These are phyloP conservation scores for Penicillium olsonii DNA, from an alignment of 2,329 filamentous ascomycete species.

Conservation along the genomic window DNA sequence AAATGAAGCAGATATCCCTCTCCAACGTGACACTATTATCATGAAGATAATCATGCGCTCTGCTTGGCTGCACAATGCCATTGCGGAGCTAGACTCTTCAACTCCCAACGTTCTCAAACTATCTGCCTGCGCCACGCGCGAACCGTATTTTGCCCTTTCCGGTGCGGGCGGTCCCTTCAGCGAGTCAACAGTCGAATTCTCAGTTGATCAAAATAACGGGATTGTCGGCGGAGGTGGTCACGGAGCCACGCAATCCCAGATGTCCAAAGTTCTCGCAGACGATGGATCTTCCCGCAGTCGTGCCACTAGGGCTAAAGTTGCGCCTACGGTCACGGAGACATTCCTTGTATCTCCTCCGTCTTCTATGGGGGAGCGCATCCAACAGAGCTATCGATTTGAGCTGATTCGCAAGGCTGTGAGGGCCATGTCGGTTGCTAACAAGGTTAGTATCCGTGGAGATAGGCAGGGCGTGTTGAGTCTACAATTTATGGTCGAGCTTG, in stretches of 20 bases:
- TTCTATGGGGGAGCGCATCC: constrained; percentile 61
- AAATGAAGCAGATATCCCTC: constrained; percentile 65
- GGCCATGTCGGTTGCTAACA: constrained; percentile 90
- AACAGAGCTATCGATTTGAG: constrained; percentile 82
- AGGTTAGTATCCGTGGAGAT: constrained; percentile 88
- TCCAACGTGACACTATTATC: constrained; percentile 74
- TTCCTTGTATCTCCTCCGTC: constrained; percentile 59
- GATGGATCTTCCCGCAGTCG: constrained; percentile 38
- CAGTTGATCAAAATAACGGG: constrained; percentile 45
- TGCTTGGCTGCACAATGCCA: constrained; percentile 53
- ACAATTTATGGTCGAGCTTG: constrained; percentile 94
- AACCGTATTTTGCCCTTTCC: constrained; percentile 74
- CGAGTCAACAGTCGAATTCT: constrained; percentile 62
- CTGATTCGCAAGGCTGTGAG: constrained; percentile 81
- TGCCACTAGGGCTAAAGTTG: constrained; percentile 37
- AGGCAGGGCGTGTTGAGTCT: constrained; percentile 86
- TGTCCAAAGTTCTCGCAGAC: constrained; percentile 36
- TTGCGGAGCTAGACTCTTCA: constrained; percentile 60
- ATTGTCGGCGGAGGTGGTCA: constrained; percentile 22
- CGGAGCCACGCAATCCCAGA: constrained; percentile 18
- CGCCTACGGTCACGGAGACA: constrained; percentile 50
- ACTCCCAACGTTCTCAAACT: constrained; percentile 73
- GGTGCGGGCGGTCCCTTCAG: constrained; percentile 62
- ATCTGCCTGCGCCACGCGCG: constrained; percentile 58
- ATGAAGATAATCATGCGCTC: constrained; percentile 95